These are phyloP conservation scores for Litchi chinensis DNA, from an alignment of 345 rosid genomes.

Conservation along the genomic window DNA sequence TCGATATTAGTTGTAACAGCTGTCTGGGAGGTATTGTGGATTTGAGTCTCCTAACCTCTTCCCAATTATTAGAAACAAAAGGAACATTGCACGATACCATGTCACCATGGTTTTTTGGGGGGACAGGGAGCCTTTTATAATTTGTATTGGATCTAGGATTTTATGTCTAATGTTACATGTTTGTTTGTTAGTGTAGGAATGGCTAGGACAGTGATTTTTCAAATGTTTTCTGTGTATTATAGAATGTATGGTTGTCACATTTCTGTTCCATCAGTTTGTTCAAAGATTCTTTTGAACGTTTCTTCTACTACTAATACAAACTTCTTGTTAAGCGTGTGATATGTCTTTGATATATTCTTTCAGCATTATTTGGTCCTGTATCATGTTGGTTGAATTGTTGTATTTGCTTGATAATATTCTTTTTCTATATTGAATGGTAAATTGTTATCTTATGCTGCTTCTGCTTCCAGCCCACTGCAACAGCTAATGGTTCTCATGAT, in stretches of 20 bases:
- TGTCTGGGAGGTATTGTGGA: neutral
- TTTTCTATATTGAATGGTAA: constrained; percentile 13
- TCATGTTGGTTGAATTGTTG: neutral
- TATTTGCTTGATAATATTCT: neutral
- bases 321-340: neutral
- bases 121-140: neutral
- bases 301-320: neutral
- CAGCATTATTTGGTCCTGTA: constrained; percentile 2
- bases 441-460: constrained; percentile 24
- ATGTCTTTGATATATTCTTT: neutral
- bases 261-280: constrained; percentile 1
- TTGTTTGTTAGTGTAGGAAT: neutral
- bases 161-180: neutral
- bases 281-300: neutral
- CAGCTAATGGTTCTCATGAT: constrained; percentile 64
- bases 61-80: neutral
- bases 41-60: neutral
- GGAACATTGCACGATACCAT: neutral
- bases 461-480: constrained; percentile 62
- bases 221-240: neutral
- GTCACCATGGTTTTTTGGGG: neutral
- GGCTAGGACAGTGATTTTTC: neutral
- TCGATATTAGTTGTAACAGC: neutral
- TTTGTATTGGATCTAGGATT: neutral
- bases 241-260: neutral